These are phyloP conservation scores for Phytophthora kernoviae DNA, from an alignment of 352 stramenopile species.

Conservation along the genomic window DNA sequence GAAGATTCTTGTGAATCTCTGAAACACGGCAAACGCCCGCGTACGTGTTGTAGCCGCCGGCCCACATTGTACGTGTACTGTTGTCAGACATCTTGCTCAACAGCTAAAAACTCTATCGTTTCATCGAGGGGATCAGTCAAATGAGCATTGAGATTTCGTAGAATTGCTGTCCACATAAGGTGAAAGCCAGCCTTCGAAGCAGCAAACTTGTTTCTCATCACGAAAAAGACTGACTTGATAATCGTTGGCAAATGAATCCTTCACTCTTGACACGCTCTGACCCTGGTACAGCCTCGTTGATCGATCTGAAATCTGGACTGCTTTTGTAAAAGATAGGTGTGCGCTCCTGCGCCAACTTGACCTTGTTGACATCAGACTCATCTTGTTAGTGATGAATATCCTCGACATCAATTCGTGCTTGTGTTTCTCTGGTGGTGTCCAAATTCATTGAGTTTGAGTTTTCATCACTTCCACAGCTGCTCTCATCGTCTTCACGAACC, in stretches of 20 bases:
- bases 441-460: constrained; percentile 50
- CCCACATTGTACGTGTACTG: constrained; percentile 84
- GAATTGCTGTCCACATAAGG: constrained; percentile 46
- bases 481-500: constrained; percentile 15
- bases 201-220: neutral
- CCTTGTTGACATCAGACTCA: constrained; percentile 51
- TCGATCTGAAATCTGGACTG: constrained; percentile 66
- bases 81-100: constrained; percentile 76
- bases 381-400: constrained; percentile 47
- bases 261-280: constrained; percentile 51
- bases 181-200: neutral
- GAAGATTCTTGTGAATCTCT: constrained; percentile 29
- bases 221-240: constrained; percentile 48
- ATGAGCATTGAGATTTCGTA: constrained; percentile 77
- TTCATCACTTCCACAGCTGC: constrained; percentile 43
- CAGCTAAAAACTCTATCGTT: constrained; percentile 81
- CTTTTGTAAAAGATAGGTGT: constrained; percentile 75
- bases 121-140: constrained; percentile 78
- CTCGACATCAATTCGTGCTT: constrained; percentile 40
- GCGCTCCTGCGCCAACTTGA: constrained; percentile 58
- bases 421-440: constrained; percentile 34
- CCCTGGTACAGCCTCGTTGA: constrained; percentile 39
- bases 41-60: constrained; percentile 73
- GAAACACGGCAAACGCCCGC: constrained; percentile 84
- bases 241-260: constrained; percentile 74